Percentiles rank a stretch among this genome's conserved stretches.
These are phyloP conservation scores for Henckelia pumila DNA, from an alignment of 257 asterid species.

Conservation along the genomic window DNA sequence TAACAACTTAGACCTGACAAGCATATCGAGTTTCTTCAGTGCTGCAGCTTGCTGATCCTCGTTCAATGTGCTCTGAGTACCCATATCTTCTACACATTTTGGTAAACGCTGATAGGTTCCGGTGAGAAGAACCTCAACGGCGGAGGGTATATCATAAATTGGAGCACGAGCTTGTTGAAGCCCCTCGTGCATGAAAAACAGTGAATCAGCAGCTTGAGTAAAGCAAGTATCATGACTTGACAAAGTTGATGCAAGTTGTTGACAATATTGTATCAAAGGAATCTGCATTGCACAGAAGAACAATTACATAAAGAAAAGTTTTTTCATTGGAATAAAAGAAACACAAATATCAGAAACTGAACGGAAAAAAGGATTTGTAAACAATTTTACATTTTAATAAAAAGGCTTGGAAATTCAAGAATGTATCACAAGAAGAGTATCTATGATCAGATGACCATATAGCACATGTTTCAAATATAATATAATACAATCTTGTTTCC, in stretches of 20 bases:
- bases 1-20: conserved; percentile 86
- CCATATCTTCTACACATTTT: conserved; percentile 89
- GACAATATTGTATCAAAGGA: conserved; percentile 86
- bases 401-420: neutral
- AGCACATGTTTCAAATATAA: no score
- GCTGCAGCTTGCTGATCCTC: conserved; percentile 79
- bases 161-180: conserved; percentile 99
- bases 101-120: conserved; percentile 88
- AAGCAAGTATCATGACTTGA: conserved; percentile 96
- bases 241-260: conserved; percentile 83
- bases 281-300: conserved; percentile 59
- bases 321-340: conserved; percentile 5
- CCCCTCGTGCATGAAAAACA: conserved; percentile 99
- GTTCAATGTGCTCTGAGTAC: conserved; percentile 63
- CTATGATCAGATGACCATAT: neutral
- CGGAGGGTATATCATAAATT: conserved; percentile 93
- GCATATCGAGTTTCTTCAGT: conserved; percentile 73
- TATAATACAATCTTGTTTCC: no score
- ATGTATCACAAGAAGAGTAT: conserved; percentile 1
- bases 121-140: conserved; percentile 79
- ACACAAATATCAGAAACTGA: conserved; percentile 3
- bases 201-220: conserved; percentile 96
- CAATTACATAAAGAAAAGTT: conserved; percentile 8
- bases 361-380: neutral
- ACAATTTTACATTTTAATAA: conserved; percentile 1